Base-by-base conservation (phyloP, 1,284 basidiomycete genomes). In the Trametes hirsuta region DNA sequence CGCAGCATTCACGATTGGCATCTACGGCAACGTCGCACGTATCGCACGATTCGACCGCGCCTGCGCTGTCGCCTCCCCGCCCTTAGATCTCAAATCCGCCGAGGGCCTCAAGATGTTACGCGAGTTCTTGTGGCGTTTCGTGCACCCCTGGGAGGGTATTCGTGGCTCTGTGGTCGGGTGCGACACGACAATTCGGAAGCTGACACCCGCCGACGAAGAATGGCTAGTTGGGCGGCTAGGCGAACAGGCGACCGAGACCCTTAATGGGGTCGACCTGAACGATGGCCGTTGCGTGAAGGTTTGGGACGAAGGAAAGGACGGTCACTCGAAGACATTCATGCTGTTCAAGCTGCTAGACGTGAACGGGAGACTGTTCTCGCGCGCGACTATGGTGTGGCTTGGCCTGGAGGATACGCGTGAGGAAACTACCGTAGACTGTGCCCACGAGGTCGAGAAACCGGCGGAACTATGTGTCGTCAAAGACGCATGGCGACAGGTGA, bases 21-120 rank as follows among this genome's bases (percentile, higher is more conserved):
- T 65, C 47, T 62, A 65, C 50, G 60, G 60, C 6, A 4, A 44
- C 12, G 48, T n/a, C 24, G 48, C 55, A 12, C 60, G 60, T 12
- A 47, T 65, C 30, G 56, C 46, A 2, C 60, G 63, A 14, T 62
- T 62, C 48, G 63, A 65, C 36, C 58, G 44, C 37, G 24, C 63
- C 0, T 53, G 47, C 18, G 57, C 47, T 14, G 24, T 65, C 10
- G 54, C 41, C 11, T 54, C 54, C 4, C 25, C 35, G 1, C 47
- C 42, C 0, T 53, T 64, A 51, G 21, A 53, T 18, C 56, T 62
- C 46, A 5, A 48, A 6, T 24, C 34, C 21, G 18, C 15, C 4
- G 39, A 45, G 9, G 24, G 50, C 6, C 52, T 47, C 5, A 36
- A 37, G n/a, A 2, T 45, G 6, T 18, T 65, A 1, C 54, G 46